These are phyloP conservation scores for Suillus luteus DNA, from an alignment of 768 basidiomycete species.

Conservation along the genomic window DNA sequence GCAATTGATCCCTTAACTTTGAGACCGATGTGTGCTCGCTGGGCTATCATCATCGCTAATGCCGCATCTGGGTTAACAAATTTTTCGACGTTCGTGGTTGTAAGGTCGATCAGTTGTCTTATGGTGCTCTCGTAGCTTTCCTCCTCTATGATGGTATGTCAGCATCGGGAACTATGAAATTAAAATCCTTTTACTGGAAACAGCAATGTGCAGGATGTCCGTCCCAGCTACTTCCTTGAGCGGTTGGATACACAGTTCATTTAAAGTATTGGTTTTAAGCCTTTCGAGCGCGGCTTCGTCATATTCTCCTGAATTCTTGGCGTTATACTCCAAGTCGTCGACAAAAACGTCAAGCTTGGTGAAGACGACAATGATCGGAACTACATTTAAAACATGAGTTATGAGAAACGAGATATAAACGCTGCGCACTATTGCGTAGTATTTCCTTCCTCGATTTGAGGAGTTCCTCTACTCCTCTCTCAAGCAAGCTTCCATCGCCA, in stretches of 20 bases:
- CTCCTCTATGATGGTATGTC: not conserved
- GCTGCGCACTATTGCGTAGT: conserved; percentile 9
- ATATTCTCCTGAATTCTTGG: not conserved
- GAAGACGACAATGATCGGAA: conserved; percentile 12
- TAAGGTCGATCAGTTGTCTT: conserved; percentile 9
- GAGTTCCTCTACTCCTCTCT: conserved; percentile 6
- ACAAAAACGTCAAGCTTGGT: conserved; percentile 10
- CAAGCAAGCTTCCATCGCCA: conserved; percentile 9
- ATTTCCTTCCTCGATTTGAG: conserved; percentile 7
- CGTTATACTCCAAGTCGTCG: conserved; percentile 5
- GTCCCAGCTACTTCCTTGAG: conserved; percentile 7
- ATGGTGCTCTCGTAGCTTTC: conserved; percentile 10
- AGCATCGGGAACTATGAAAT: not conserved
- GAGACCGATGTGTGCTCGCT: conserved; percentile 9
- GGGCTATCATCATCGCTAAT: conserved; percentile 12
- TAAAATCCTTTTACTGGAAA: conserved; percentile 10
- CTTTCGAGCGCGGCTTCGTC: not conserved
- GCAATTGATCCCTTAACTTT: conserved; percentile 12
- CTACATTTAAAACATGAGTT: not conserved
- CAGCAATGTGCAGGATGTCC: conserved; percentile 5
- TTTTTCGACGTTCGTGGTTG: conserved; percentile 13
- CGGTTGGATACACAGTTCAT: not conserved
- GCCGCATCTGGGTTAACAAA: conserved; percentile 9
- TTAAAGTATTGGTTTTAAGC: too few relatives aligned
- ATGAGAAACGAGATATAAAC: not conserved